Conservation (phyloP, 192 early-diverging fungal genomes). For the Entomortierella beljakovae region DNA sequence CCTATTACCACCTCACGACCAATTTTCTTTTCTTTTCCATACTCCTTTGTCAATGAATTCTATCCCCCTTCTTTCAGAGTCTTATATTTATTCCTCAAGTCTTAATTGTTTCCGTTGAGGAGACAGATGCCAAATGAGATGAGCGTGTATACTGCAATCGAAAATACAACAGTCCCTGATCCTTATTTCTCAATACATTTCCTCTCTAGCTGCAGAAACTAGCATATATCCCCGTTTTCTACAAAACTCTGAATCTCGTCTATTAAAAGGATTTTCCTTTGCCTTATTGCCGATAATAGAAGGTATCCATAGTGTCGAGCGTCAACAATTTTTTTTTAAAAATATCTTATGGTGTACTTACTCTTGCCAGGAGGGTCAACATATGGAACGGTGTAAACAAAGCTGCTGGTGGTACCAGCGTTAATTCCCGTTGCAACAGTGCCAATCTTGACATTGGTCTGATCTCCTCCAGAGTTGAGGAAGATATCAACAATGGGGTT, state of each 20-base stretch:
- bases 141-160: constrained; percentile 8
- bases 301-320: background rate
- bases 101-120: constrained; percentile 16
- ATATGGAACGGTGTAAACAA: constrained; percentile 22
- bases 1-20: constrained; percentile 1
- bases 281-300: no score
- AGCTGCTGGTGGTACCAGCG: background rate
- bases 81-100: background rate
- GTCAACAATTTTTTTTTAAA: background rate
- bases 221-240: no score
- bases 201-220: no score
- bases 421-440: constrained; percentile 18
- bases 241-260: no score
- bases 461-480: constrained; percentile 38
- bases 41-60: background rate
- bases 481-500: constrained; percentile 37
- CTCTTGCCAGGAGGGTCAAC: constrained; percentile 43
- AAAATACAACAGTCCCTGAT: constrained; percentile 15
- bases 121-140: background rate
- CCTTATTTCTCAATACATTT: background rate
- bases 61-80: background rate
- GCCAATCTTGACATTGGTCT: constrained; percentile 12
- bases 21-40: background rate
- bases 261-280: no score
- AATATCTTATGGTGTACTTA: constrained; percentile 23